Evolutionary conservation across 371 early-diverging fungal genomes (phyloP), one percentile per base, ranked within the genome.

Genomic region (Chytridium lagenaria): DNA sequence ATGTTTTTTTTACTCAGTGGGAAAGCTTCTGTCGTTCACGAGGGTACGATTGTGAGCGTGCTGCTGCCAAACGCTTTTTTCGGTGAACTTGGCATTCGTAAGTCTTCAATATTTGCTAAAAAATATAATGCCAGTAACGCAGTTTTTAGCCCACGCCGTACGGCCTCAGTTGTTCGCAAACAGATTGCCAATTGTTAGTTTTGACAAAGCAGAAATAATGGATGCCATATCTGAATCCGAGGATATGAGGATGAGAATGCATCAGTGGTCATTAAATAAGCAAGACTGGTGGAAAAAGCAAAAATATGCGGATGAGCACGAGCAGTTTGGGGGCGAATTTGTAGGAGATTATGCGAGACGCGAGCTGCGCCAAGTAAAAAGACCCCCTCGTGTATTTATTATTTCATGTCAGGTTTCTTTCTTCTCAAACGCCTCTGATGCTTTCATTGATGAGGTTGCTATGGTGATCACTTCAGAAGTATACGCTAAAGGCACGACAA

Each of bases 71-170:
- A 28, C 16, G n/a, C 72, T 2, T 77, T 75, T 57, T 77, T 80
- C 50, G 80, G 80, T 1, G 80, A 80, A 68, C 74, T 80, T 22
- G 80, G 80, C 16, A 64, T 80, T 7, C 69, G 80, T 80, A 52
- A 75, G 77, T 75, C 1, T 16, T 38, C n/a, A 55, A 15, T 57
- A 34, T 57, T 44, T 1, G 19, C 44, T 26, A 66, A 23, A 5
- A 26, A 33, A 31, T 5, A 19, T 16, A 15, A 40, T 16, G 19
- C 44, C 36, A 2, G n/a, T n/a, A n/a, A n/a, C n/a, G 1, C 50
- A 77, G 80, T 80, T 37, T 73, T 78, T 49, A 36, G 68, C 38
- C n/a, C 66, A n/a, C 37, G 63, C 12, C 57, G 81, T 23, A 78
- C 79, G 2, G 80, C 82, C 0, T 67, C 70, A 34, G 73, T 82